Evolutionary conservation across 2,329 filamentous ascomycete species (phyloP).

Genomic region (Cladosporium austrohemisphaericum): DNA sequence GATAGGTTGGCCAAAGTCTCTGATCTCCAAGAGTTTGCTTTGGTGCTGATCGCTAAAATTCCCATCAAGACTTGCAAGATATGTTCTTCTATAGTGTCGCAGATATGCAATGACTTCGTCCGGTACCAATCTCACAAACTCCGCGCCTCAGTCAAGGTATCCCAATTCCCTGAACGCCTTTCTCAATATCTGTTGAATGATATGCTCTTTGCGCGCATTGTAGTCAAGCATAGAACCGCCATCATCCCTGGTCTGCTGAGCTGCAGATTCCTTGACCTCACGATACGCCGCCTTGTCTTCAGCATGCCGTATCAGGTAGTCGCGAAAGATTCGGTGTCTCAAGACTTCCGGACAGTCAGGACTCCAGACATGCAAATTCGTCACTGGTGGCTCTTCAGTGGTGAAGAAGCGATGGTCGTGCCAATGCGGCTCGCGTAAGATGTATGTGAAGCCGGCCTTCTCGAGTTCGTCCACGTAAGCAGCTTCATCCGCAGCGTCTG

Average conservation of each 20-base stretch:
- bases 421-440: slow-evolving; percentile 46
- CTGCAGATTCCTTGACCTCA: slow-evolving; percentile 38
- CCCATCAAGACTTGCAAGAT: too few relatives aligned
- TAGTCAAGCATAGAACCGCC: slow-evolving; percentile 40
- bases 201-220: slow-evolving; percentile 41
- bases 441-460: slow-evolving; percentile 44
- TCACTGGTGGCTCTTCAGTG: slow-evolving; percentile 33
- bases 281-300: slow-evolving; percentile 43
- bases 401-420: slow-evolving; percentile 49
- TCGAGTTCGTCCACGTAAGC: slow-evolving; percentile 45
- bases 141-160: background rate
- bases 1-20: too few relatives aligned
- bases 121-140: background rate
- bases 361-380: slow-evolving; percentile 51
- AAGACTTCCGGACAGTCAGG: slow-evolving; percentile 41
- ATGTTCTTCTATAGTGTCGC: too few relatives aligned
- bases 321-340: slow-evolving; percentile 44
- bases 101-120: too few relatives aligned
- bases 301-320: slow-evolving; percentile 41
- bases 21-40: too few relatives aligned
- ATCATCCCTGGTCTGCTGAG: slow-evolving; percentile 27
- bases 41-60: too few relatives aligned
- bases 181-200: slow-evolving; percentile 39
- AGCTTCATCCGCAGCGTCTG: slow-evolving; percentile 38
- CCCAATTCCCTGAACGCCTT: slow-evolving; percentile 30